Conservation (phyloP, 2,329 filamentous ascomycete species). For the Grosmannia huntii region DNA sequence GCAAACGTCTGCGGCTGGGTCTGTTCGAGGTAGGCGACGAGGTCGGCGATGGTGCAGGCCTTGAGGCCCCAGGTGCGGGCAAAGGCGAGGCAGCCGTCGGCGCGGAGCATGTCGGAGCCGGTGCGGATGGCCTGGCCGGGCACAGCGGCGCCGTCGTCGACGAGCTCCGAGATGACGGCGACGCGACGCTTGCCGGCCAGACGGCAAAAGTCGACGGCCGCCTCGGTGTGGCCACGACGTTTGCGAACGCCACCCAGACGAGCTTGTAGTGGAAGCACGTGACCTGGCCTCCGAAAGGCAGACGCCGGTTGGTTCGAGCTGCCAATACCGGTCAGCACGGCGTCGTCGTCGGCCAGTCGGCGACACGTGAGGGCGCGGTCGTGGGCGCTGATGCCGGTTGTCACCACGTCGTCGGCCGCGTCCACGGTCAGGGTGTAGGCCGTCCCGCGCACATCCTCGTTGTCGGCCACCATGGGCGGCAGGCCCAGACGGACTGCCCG, state of each 20-base stretch:
- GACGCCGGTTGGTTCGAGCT: conserved; percentile 33
- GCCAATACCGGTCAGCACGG: conserved; percentile 5
- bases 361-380: conserved; percentile 77
- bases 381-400: conserved; percentile 81
- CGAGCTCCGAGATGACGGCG: conserved; percentile 81
- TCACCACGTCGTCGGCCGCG: conserved; percentile 56
- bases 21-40: conserved; percentile 69
- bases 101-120: conserved; percentile 78
- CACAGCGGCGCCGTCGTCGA: conserved; percentile 69
- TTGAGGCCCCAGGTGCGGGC: conserved; percentile 79
- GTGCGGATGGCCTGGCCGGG: conserved; percentile 51
- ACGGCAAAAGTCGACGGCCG: conserved; percentile 78
- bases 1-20: conserved; percentile 39
- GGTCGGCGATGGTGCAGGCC: conserved; percentile 88
- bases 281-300: conserved; percentile 71
- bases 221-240: conserved; percentile 82
- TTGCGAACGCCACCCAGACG: conserved; percentile 68
- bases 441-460: conserved; percentile 76
- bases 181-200: conserved; percentile 67
- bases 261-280: conserved; percentile 77
- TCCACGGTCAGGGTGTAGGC: conserved; percentile 91
- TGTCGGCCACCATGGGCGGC: conserved; percentile 70
- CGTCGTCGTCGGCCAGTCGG: conserved; percentile 43
- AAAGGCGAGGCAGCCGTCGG: conserved; percentile 80
- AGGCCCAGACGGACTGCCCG: conserved; percentile 61